phyloP scores from a whole-genome alignment of 768 basidiomycete species.

The Russula sp. region DNA sequence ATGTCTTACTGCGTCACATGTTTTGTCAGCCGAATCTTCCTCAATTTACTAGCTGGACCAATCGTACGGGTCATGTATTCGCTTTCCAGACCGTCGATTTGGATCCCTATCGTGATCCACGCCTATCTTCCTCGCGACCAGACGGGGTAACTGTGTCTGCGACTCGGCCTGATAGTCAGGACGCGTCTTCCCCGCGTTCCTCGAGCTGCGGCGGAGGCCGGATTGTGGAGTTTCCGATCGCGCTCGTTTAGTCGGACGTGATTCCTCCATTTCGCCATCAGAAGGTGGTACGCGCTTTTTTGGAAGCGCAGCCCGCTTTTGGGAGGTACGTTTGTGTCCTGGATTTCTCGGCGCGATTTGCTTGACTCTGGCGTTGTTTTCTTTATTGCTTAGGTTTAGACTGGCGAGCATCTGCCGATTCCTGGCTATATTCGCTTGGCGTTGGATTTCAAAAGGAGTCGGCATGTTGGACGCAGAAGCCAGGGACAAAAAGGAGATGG shows the following conservation, averaged over 20 bases:
- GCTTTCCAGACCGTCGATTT: constrained; percentile 33
- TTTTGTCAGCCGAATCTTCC: constrained; percentile 1
- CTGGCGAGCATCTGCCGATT: constrained; percentile 14
- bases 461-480: constrained; percentile 23
- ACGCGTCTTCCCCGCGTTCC: constrained; percentile 54
- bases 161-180: constrained; percentile 51
- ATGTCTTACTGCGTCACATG: constrained; percentile 55
- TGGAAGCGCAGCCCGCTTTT: background rate
- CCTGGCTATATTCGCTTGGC: constrained; percentile 7
- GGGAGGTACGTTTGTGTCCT: constrained; percentile 8
- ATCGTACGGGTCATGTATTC: constrained; percentile 52
- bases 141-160: constrained; percentile 20
- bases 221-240: constrained; percentile 19
- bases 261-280: background rate
- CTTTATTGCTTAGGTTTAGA: constrained; percentile 4
- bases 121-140: constrained; percentile 29
- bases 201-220: constrained; percentile 60
- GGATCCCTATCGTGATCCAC: constrained; percentile 33
- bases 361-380: constrained; percentile 9
- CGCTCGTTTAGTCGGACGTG: constrained; percentile 12
- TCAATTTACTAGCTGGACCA: background rate
- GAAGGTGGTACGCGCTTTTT: constrained; percentile 17
- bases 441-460: constrained; percentile 21
- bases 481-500: background rate
- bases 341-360: constrained; percentile 1